Conservation (phyloP, 768 basidiomycete genomes). For the Amanita rimosa region DNA sequence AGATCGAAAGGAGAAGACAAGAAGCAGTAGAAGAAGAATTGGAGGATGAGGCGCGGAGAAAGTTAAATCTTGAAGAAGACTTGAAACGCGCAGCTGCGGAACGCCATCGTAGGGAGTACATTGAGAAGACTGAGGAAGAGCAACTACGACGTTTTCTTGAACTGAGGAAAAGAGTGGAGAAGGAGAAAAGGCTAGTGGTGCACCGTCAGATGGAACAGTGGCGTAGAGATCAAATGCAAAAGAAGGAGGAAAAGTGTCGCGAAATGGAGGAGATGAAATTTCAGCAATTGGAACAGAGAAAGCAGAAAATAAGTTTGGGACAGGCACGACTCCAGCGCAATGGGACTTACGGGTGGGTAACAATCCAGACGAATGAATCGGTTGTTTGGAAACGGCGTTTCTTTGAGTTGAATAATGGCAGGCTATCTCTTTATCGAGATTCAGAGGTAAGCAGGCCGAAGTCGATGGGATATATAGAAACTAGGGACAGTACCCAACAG, state of each 20-base stretch:
- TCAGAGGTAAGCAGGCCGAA: slow-evolving; percentile 28
- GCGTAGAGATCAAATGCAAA: slow-evolving; percentile 35
- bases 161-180: slow-evolving; percentile 33
- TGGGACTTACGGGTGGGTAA: slow-evolving; percentile 46
- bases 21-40: slow-evolving; percentile 26
- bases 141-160: slow-evolving; percentile 29
- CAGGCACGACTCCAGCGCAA: slow-evolving; percentile 28
- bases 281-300: slow-evolving; percentile 30
- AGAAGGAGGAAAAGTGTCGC: slow-evolving; percentile 31
- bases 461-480: not conserved
- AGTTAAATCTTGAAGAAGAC: slow-evolving; percentile 28
- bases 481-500: slow-evolving; percentile 15
- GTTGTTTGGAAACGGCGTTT: slow-evolving; percentile 57
- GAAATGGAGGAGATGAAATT: slow-evolving; percentile 31
- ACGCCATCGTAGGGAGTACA: slow-evolving; percentile 24
- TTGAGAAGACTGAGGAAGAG: slow-evolving; percentile 37
- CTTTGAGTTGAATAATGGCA: slow-evolving; percentile 40
- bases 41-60: slow-evolving; percentile 32
- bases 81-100: slow-evolving; percentile 23
- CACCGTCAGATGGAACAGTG: slow-evolving; percentile 40
- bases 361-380: slow-evolving; percentile 41
- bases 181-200: slow-evolving; percentile 38
- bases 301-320: slow-evolving; percentile 33
- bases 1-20: slow-evolving; percentile 30
- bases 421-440: slow-evolving; percentile 38